Evolutionary conservation across 163 green algal genomes (phyloP), one percentile per base, ranked within the genome.

Genomic region (Smithsoniella earleae): DNA sequence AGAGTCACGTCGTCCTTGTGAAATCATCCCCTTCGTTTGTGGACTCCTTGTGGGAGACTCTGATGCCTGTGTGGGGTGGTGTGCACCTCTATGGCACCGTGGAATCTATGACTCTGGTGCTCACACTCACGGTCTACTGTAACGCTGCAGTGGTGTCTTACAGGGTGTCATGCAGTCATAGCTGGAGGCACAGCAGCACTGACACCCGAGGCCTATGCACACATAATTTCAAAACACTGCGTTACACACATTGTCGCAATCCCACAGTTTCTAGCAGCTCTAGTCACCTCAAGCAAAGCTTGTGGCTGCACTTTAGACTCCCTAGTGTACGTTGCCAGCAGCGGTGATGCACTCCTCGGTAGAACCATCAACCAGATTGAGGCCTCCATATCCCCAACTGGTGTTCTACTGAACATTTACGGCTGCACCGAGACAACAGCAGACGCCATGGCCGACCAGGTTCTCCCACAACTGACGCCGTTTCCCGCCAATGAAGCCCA

Each of bases 11-110:
- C 16, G n/a, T 69, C 18, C 31, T 69, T 30, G 1, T 69, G 27
- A 69, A 69, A 44, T 8, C 16, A 30, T 69, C 58, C 16, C 58
- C 58, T 43, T 8, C 58, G 18, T 69, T 69, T 44, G 58, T 69
- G 20, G 58, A 69, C 2, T 69, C 58, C n/a, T 16, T 69, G n/a
- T 69, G 58, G 58, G 58, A 69, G 58, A 38, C 25, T 5, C 25
- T 69, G 27, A 34, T 36, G 25, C n/a, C 58, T n/a, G 25, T 13
- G 58, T 13, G 6, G 16, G 28, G 31, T 13, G 58, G 58, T 69
- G 25, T 3, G 58, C 40, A 22, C 10, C 40, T 10, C 10, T 13
- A 49, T 49, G 40, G 40, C 40, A 49, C 40, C 40, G 10, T 49
- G 40, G n/a, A n/a, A n/a, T n/a, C n/a, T n/a, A n/a, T n/a, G n/a